Evolutionary conservation across 139 green algal genomes (phyloP).

Genomic region (Chlamydomonas sphaeroides): DNA sequence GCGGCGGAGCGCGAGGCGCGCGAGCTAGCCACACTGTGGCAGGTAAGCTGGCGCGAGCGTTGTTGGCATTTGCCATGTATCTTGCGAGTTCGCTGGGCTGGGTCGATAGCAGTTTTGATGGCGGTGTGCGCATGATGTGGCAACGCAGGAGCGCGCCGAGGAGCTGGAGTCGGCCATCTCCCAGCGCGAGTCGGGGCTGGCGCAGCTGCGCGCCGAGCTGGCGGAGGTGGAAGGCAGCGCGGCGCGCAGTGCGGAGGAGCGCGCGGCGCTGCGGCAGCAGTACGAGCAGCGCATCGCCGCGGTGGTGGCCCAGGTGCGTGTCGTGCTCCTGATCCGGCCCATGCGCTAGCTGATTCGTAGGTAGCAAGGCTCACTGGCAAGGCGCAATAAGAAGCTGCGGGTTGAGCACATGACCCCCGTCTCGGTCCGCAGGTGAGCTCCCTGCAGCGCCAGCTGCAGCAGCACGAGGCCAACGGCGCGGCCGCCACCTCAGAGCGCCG

Average conservation of each 20-base stretch:
- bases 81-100: too few species aligned
- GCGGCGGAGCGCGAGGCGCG: conserved; percentile 33
- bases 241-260: conserved; percentile 26
- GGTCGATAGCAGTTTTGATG: too few species aligned
- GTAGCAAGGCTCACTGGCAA: too few species aligned
- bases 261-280: conserved; percentile 20
- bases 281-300: conserved; percentile 41
- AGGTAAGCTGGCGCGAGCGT: conserved; percentile 13
- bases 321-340: too few species aligned
- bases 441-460: conserved; percentile 38
- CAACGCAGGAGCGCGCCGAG: conserved; percentile 23
- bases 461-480: conserved; percentile 4
- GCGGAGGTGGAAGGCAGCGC: conserved; percentile 28
- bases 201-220: conserved; percentile 26
- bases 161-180: conserved; percentile 38
- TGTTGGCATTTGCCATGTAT: background rate
- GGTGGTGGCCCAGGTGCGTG: conserved; percentile 4
- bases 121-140: too few species aligned
- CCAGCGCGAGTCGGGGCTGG: conserved; percentile 21
- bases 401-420: too few species aligned
- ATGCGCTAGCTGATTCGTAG: too few species aligned
- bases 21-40: conserved; percentile 14
- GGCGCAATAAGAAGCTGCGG: too few species aligned
- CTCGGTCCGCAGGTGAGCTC: conserved; percentile 16
- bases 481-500: background rate